These are phyloP conservation scores for Plasmopara muralis DNA, from an alignment of 352 stramenopile genomes.

Conservation along the genomic window DNA sequence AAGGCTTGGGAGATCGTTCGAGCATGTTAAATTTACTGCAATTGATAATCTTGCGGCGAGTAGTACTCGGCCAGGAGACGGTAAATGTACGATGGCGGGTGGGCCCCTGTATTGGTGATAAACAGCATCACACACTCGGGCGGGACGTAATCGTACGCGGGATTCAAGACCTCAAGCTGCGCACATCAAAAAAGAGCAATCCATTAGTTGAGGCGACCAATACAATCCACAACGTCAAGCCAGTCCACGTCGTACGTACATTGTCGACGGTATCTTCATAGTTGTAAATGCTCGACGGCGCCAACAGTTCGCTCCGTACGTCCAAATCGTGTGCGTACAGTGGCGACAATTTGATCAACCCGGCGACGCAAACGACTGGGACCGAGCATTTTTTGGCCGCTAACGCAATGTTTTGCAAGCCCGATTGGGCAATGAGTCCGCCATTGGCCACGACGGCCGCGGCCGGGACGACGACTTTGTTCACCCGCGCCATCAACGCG, in stretches of 20 bases:
- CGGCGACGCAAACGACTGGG: conserved; percentile 94
- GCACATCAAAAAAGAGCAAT: conserved; percentile 3
- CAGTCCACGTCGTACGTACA: conserved; percentile 27
- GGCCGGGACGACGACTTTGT: conserved; percentile 95
- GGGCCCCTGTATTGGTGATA: conserved; percentile 97
- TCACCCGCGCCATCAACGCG: conserved; percentile 97
- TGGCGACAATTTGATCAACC: conserved; percentile 97
- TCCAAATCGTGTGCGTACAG: conserved; percentile 98
- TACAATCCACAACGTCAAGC: not conserved
- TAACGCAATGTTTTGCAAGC: conserved; percentile 93
- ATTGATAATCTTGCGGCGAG: conserved; percentile 93
- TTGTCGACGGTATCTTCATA: conserved; percentile 88
- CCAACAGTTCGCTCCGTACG: conserved; percentile 89
- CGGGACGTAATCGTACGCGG: conserved; percentile 96
- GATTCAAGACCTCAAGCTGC: conserved; percentile 94
- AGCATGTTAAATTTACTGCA: conserved; percentile 34
- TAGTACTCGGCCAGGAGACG: conserved; percentile 98
- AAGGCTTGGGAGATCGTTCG: not conserved
- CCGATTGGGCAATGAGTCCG: conserved; percentile 92
- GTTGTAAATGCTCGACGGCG: conserved; percentile 83
- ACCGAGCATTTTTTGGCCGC: conserved; percentile 95
- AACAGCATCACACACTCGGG: conserved; percentile 96
- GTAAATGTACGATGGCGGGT: conserved; percentile 99
- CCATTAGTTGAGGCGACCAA: conserved; percentile 5
- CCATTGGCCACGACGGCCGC: conserved; percentile 96